These are phyloP conservation scores for Cercospora janseana DNA, from an alignment of 2,329 filamentous ascomycete genomes.

Conservation along the genomic window DNA sequence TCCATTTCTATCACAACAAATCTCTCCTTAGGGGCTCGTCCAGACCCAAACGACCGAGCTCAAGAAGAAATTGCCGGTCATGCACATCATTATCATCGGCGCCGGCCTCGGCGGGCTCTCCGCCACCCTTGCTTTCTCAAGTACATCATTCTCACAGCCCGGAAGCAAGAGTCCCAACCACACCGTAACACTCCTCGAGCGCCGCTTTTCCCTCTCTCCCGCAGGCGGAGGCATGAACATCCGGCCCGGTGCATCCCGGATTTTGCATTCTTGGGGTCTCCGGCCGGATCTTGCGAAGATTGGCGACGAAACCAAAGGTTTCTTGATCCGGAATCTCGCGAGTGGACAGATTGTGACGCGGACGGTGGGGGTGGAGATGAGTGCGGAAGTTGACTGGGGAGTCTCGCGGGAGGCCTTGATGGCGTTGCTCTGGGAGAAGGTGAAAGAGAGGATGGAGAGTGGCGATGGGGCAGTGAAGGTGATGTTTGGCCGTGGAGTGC, in stretches of 20 bases:
- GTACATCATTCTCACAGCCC: too few species aligned
- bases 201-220: background rate
- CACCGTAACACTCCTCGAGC: constrained; percentile 28
- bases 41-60: too few species aligned
- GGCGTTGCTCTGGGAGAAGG: constrained; percentile 4
- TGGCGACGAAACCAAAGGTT: constrained; percentile 7
- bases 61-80: too few species aligned
- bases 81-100: constrained; percentile 28
- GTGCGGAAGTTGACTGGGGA: constrained; percentile 9
- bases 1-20: too few species aligned
- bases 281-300: constrained; percentile 12
- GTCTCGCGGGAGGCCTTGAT: constrained; percentile 12
- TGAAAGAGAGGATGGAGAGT: background rate
- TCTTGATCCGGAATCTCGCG: constrained; percentile 9
- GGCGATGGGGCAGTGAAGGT: background rate
- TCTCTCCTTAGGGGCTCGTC: too few species aligned
- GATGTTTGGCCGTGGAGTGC: constrained; percentile 3
- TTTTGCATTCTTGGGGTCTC: constrained; percentile 16
- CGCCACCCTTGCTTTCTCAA: constrained; percentile 27
- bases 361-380: constrained; percentile 4
- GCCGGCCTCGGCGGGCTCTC: constrained; percentile 25
- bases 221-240: constrained; percentile 22
- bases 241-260: constrained; percentile 16
- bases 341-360: constrained; percentile 14
- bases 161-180: constrained; percentile 21